Evolutionary conservation across 495 filamentous ascomycete species (phyloP).

Genomic region (Letharia columbiana): DNA sequence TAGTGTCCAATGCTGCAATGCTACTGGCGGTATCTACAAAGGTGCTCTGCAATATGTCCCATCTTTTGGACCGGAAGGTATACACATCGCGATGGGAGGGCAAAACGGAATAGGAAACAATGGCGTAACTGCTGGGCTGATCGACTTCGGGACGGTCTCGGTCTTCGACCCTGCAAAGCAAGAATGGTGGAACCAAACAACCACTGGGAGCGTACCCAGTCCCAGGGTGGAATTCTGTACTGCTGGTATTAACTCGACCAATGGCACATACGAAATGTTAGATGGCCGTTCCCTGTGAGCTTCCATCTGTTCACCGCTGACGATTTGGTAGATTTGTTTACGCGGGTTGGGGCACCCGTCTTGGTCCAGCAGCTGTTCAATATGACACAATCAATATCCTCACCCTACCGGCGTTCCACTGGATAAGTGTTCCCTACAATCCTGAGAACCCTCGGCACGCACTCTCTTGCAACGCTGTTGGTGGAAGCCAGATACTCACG

Average conservation of each 20-base stretch:
- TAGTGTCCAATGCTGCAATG: conserved; percentile 12
- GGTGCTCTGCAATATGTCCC: conserved; percentile 24
- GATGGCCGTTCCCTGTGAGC: neutral
- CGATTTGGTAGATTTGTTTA: conserved; percentile 18
- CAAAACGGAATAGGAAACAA: neutral
- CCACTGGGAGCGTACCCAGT: conserved; percentile 21
- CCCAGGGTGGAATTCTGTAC: conserved; percentile 15
- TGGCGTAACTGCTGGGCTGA: neutral
- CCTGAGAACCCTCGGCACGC: conserved; percentile 18
- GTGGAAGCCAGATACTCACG: conserved; percentile 22
- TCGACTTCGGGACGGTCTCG: conserved; percentile 16
- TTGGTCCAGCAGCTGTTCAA: conserved; percentile 7
- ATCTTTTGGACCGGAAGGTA: conserved; percentile 21
- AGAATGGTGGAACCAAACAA: conserved; percentile 24
- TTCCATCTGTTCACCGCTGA: neutral
- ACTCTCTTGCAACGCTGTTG: conserved; percentile 21
- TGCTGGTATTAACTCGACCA: conserved; percentile 18
- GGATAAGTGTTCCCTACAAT: conserved; percentile 29
- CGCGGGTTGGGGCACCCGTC: conserved; percentile 15
- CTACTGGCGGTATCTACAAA: neutral
- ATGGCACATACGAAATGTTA: conserved; percentile 23
- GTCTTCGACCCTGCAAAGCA: conserved; percentile 17
- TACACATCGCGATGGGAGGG: conserved; percentile 22
- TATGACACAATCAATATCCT: conserved; percentile 29
- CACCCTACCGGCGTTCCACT: conserved; percentile 40